phyloP scores from a whole-genome alignment of 1,139 yeast species.

The Yamadazyma conglobata region DNA sequence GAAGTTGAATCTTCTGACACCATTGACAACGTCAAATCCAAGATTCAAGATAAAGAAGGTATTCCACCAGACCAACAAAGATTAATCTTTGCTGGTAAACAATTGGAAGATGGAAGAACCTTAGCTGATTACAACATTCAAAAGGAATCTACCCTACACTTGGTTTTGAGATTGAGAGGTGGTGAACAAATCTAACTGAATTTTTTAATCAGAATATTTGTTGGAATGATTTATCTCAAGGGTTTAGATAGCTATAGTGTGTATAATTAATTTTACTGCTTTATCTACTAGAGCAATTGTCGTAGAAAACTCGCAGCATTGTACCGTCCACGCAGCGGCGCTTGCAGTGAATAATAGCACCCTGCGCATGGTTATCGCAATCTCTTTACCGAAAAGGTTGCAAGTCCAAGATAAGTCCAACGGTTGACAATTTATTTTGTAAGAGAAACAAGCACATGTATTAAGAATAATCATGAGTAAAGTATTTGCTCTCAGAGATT shows the following conservation, averaged over 20 bases:
- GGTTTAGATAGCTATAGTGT: constrained; percentile 46
- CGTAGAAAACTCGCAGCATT: constrained; percentile 71
- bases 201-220: constrained; percentile 88
- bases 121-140: constrained; percentile 32
- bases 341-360: too few relatives aligned
- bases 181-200: constrained; percentile 89
- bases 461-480: too few relatives aligned
- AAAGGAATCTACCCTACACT: constrained; percentile 77
- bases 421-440: too few relatives aligned
- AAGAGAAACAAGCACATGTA: too few relatives aligned
- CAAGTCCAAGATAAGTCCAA: too few relatives aligned
- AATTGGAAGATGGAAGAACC: constrained; percentile 96
- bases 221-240: constrained; percentile 69
- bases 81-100: constrained; percentile 98
- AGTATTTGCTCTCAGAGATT: too few relatives aligned
- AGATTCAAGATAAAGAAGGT: constrained; percentile 97
- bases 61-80: constrained; percentile 98
- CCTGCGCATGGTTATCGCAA: constrained; percentile 39
- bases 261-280: constrained; percentile 43
- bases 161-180: constrained; percentile 98
- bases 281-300: too few relatives aligned
- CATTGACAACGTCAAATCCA: constrained; percentile 87
- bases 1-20: constrained; percentile 30
- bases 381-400: too few relatives aligned
- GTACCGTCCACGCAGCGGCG: constrained; percentile 69